These are phyloP conservation scores for Puccinia horiana DNA, from an alignment of 1,284 basidiomycete species.

Conservation along the genomic window DNA sequence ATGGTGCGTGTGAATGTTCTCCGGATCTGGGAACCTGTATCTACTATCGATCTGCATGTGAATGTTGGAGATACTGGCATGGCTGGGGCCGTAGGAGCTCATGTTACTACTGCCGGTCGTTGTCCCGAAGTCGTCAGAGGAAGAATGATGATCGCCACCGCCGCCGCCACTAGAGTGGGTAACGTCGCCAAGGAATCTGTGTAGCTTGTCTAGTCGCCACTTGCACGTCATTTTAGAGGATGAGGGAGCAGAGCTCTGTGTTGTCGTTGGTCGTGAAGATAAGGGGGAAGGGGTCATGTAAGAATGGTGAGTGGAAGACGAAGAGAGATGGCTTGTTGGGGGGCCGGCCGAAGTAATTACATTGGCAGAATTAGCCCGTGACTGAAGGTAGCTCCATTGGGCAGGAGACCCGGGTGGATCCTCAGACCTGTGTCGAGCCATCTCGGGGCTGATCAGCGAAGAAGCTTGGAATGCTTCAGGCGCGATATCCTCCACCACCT, in stretches of 20 bases:
- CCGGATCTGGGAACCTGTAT: background rate
- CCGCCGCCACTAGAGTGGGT: background rate
- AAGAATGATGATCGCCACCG: background rate
- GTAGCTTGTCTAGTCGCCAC: background rate
- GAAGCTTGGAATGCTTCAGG: background rate
- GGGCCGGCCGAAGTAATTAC: background rate
- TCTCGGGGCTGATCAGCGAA: background rate
- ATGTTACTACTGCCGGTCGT: background rate
- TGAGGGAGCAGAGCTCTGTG: no score
- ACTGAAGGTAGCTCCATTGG: background rate
- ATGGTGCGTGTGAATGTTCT: no score
- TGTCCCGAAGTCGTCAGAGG: no score
- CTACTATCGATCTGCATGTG: background rate
- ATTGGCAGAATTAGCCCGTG: background rate
- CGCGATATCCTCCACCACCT: background rate
- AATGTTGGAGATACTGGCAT: no score
- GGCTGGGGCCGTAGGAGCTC: no score
- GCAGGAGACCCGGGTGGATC: background rate
- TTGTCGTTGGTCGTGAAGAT: background rate
- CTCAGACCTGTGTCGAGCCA: background rate
- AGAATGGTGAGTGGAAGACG: background rate
- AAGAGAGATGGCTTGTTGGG: background rate
- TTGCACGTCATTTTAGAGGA: background rate
- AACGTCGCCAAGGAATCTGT: background rate
- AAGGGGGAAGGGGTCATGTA: background rate